phyloP scores from a whole-genome alignment of 1,139 yeast species.

The Geotrichum candidum region DNA sequence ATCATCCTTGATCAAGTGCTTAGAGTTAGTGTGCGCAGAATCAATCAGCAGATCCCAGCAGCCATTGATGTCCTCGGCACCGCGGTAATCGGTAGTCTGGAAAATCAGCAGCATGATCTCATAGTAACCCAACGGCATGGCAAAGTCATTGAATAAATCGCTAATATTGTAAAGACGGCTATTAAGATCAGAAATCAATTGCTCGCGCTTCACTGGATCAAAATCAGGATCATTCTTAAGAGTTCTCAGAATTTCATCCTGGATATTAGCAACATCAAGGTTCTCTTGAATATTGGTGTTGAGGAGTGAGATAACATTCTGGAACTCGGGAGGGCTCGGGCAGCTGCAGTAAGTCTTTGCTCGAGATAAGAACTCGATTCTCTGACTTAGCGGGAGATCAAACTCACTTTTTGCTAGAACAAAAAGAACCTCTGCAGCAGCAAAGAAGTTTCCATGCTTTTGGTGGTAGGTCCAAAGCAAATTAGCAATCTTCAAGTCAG shows the following conservation, averaged over 20 bases:
- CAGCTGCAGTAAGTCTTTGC: constrained; percentile 92
- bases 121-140: constrained; percentile 82
- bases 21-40: constrained; percentile 27
- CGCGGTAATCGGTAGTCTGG: constrained; percentile 63
- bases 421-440: constrained; percentile 78
- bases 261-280: constrained; percentile 82
- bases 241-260: constrained; percentile 66
- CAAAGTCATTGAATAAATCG: constrained; percentile 77
- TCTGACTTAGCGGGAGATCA: constrained; percentile 56
- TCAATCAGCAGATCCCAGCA: constrained; percentile 37
- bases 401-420: constrained; percentile 71
- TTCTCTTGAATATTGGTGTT: constrained; percentile 69
- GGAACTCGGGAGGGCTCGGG: constrained; percentile 67
- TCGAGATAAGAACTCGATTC: constrained; percentile 84
- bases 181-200: constrained; percentile 52
- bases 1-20: constrained; percentile 27
- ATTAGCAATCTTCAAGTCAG: constrained; percentile 68
- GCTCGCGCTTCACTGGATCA: constrained; percentile 39
- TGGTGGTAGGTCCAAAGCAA: constrained; percentile 87
- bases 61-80: constrained; percentile 34
- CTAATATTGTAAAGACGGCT: constrained; percentile 63
- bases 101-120: constrained; percentile 74
- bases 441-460: constrained; percentile 67
- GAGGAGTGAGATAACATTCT: constrained; percentile 56
- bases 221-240: constrained; percentile 58